These are phyloP conservation scores for Lupinus albus DNA, from an alignment of 306 rosid genomes.

Conservation along the genomic window DNA sequence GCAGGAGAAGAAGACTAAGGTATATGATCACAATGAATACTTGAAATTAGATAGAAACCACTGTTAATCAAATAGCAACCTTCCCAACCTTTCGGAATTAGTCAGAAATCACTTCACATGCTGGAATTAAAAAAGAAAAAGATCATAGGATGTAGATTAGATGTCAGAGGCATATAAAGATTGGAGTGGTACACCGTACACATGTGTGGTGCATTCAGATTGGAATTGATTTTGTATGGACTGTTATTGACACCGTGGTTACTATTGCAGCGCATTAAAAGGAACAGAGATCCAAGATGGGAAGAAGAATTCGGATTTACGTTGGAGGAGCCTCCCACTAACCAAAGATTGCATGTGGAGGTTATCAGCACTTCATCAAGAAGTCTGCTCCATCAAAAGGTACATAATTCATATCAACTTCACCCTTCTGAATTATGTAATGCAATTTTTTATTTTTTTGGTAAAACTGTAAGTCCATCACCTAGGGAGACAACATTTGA, in stretches of 20 bases:
- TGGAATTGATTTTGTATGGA: slow-evolving; percentile 28
- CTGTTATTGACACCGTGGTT: slow-evolving; percentile 26
- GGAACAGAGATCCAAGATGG: slow-evolving; percentile 97
- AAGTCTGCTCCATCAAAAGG: slow-evolving; percentile 80
- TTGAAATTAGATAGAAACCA: too few species aligned
- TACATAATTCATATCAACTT: slow-evolving; percentile 38
- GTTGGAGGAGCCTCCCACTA: slow-evolving; percentile 79
- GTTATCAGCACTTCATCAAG: slow-evolving; percentile 82
- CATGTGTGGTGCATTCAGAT: background rate
- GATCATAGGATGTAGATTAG: background rate
- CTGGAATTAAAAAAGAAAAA: background rate
- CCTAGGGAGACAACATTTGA: too few species aligned
- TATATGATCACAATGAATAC: slow-evolving; percentile 34
- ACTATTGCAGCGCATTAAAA: slow-evolving; percentile 66
- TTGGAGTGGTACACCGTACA: slow-evolving; percentile 11
- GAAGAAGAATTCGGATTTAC: slow-evolving; percentile 73
- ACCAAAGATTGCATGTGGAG: slow-evolving; percentile 72
- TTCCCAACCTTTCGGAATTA: slow-evolving; percentile 20
- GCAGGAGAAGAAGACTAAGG: slow-evolving; percentile 91
- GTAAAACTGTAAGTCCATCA: too few species aligned
- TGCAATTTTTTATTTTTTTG: background rate
- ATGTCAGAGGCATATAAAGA: background rate
- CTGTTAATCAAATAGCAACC: too few species aligned
- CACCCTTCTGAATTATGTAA: background rate
- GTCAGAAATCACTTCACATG: background rate